Base-by-base conservation (phyloP, 2,329 filamentous ascomycete species). In the Neopestalotiopsis sp. region DNA sequence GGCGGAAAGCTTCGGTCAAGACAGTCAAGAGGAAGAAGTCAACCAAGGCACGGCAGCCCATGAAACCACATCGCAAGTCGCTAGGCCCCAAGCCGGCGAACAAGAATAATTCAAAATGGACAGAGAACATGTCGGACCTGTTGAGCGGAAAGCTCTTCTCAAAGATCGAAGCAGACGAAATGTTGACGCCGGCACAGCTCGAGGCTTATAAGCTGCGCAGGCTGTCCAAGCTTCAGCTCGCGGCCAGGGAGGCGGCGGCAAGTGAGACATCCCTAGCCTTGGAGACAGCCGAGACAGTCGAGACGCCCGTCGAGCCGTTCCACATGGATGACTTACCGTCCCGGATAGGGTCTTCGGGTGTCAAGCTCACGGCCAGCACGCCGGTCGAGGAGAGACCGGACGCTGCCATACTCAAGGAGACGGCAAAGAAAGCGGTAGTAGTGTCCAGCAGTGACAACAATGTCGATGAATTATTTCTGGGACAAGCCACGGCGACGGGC, bases 111-210 rank as follows among this genome's bases (percentile, higher is more conserved):
- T 76, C 85, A 58, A 81, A 84, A 77, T 88, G 87, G 86, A 84
- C 87, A 0, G 86, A 88, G 65, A 89, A 88, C 70, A 82, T 90
- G 73, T 82, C 85, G n/a, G 88, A 88, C 38, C 79, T 89, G 12
- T 83, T 91, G 69, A 86, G 81, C 57, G 84, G 85, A 20, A 86
- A 85, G 58, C 80, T 87, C 61, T 89, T 90, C 74, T 83, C 83
- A 70, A 83, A 83, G 61, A 81, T 87, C 66, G 87, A 90, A 70
- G 88, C 84, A 0, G 86, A 89, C 65, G 88, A 91, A 78, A 88
- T 89, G 81, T 77, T 90, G 13, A 86, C 87, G 12, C 84, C 87
- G 20, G 81, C 83, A 42, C 83, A 84, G 49, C 79, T 89, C 30
- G 82, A 87, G 71, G 80, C 82, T 64, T 81, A 85, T 28, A 83